These are phyloP conservation scores for Pseudocercospora pini-densiflorae DNA, from an alignment of 2,329 filamentous ascomycete species.

Conservation along the genomic window DNA sequence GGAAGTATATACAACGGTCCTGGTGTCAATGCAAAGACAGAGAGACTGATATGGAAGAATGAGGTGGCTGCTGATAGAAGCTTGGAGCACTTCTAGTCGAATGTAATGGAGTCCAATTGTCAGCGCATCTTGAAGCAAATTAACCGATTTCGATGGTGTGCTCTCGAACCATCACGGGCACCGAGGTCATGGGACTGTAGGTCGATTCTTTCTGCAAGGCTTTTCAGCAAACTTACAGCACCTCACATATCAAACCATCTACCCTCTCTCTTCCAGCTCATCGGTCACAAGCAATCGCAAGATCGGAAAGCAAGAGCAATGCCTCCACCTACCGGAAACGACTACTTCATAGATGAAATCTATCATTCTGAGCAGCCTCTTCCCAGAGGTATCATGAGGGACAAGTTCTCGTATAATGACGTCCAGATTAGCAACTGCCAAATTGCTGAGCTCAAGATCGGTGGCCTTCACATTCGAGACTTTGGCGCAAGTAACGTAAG, in stretches of 20 bases:
- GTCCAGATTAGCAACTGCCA: background rate
- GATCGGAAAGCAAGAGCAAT: background rate
- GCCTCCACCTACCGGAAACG: background rate
- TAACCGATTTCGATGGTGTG: background rate
- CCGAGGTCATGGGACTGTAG: background rate
- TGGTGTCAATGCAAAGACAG: conserved; percentile 55
- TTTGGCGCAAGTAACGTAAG: background rate
- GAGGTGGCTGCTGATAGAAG: conserved; percentile 47
- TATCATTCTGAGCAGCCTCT: background rate
- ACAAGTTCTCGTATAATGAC: background rate
- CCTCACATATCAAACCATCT: background rate
- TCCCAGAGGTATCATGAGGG: background rate
- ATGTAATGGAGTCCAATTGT: background rate
- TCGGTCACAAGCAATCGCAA: background rate
- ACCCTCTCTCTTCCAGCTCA: background rate
- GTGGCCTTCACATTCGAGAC: background rate
- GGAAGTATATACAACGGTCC: conserved; percentile 65
- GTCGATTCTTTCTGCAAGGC: background rate
- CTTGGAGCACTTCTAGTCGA: conserved; percentile 27
- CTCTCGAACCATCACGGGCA: background rate
- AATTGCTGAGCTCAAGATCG: background rate
- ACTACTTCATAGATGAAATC: background rate
- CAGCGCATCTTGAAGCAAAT: background rate
- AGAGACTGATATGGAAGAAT: conserved; percentile 60
- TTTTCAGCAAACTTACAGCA: background rate